Conservation (phyloP, 2,329 filamentous ascomycete species). For the Pseudogymnoascus sp. region DNA sequence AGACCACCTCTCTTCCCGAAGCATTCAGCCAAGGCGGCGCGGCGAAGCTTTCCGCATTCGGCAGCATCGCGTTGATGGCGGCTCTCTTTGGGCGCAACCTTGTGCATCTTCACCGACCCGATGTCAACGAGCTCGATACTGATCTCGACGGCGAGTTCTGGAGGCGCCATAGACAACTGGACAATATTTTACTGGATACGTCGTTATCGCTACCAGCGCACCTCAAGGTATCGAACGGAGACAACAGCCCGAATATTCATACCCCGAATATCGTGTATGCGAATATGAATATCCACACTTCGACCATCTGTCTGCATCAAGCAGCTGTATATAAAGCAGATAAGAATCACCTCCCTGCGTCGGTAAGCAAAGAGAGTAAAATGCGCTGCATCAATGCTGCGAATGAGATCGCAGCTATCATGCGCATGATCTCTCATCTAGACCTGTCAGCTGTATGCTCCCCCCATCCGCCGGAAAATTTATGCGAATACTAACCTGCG, state of each 20-base stretch:
- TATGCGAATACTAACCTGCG: constrained; percentile 15
- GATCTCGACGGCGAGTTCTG: constrained; percentile 92
- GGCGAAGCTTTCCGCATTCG: constrained; percentile 67
- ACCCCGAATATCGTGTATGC: constrained; percentile 85
- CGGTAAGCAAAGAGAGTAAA: constrained; percentile 82
- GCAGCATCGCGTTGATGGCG: constrained; percentile 75
- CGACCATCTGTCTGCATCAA: constrained; percentile 94
- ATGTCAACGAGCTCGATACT: constrained; percentile 70
- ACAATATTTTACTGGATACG: constrained; percentile 83
- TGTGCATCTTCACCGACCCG: constrained; percentile 81
- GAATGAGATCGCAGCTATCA: constrained; percentile 87
- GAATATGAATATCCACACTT: constrained; percentile 96
- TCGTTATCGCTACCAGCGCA: constrained; percentile 73
- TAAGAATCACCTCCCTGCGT: constrained; percentile 68
- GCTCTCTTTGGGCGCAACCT: constrained; percentile 86
- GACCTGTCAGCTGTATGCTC: constrained; percentile 69
- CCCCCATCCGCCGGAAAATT: neutral
- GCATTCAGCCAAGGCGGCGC: constrained; percentile 65
- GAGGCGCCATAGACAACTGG: constrained; percentile 83
- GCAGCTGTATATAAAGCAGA: constrained; percentile 97
- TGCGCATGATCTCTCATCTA: constrained; percentile 88
- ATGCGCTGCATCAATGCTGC: constrained; percentile 87
- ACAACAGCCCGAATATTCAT: constrained; percentile 35
- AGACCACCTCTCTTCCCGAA: constrained; percentile 62
- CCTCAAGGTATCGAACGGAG: constrained; percentile 68